phyloP scores from a whole-genome alignment of 2,329 filamentous ascomycete genomes.

The Fusarium sp. region DNA sequence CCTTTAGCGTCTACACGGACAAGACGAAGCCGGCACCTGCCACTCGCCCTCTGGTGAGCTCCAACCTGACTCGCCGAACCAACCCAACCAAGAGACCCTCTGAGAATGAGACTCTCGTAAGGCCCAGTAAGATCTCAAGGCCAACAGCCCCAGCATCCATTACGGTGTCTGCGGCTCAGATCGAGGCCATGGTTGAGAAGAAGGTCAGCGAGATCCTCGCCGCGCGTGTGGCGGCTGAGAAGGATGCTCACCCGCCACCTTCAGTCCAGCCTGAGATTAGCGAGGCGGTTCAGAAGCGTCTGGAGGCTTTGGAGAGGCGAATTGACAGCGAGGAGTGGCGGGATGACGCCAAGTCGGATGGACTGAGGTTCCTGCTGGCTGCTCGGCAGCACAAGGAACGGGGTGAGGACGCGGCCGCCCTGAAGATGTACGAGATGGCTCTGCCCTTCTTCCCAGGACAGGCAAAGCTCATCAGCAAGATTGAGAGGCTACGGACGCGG shows the following conservation, averaged over 20 bases:
- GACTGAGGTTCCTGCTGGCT: slow-evolving; percentile 87
- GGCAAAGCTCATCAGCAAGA: slow-evolving; percentile 79
- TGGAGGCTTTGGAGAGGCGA: slow-evolving; percentile 88
- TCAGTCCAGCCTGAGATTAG: slow-evolving; percentile 66
- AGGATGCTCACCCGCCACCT: slow-evolving; percentile 49
- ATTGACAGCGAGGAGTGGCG: slow-evolving; percentile 73
- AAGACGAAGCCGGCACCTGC: slow-evolving; percentile 62
- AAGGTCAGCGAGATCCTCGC: slow-evolving; percentile 92
- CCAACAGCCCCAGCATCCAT: slow-evolving; percentile 46
- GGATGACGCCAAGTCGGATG: slow-evolving; percentile 83
- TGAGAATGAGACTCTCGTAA: slow-evolving; percentile 54
- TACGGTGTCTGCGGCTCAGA: slow-evolving; percentile 76
- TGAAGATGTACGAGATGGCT: slow-evolving; percentile 89
- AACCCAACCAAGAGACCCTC: slow-evolving; percentile 57
- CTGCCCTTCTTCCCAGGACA: slow-evolving; percentile 89
- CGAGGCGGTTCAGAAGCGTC: slow-evolving; percentile 81
- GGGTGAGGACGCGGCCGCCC: slow-evolving; percentile 80
- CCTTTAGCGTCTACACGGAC: slow-evolving; percentile 89
- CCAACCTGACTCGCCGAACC: slow-evolving; percentile 49
- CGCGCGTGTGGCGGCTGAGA: slow-evolving; percentile 68
- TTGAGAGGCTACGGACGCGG: slow-evolving; percentile 69
- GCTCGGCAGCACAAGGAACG: slow-evolving; percentile 89
- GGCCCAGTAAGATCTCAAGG: slow-evolving; percentile 60
- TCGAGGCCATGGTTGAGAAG: slow-evolving; percentile 92
- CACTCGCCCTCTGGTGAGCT: slow-evolving; percentile 50